Base-by-base conservation (phyloP, 768 basidiomycete species). In the Nidula microcarpa region DNA sequence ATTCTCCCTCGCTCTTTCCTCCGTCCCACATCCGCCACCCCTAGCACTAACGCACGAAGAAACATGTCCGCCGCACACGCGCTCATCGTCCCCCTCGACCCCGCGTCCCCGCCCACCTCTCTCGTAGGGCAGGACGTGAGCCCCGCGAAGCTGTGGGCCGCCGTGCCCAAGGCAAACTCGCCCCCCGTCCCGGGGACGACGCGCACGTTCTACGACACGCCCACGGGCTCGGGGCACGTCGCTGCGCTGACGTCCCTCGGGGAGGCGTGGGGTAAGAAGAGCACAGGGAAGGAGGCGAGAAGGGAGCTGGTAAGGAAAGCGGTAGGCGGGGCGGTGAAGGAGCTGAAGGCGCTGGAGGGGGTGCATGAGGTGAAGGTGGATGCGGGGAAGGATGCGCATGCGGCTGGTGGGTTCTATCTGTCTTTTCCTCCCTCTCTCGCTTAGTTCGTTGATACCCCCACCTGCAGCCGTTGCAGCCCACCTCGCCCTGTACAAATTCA, bases 401-500 rank as follows among this genome's bases (percentile, higher is more conserved):
- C 89, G 55, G 84, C 90, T 55, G 88, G 90, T 89, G 57, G 18
- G 79, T 62, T 14, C 41, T 49, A 43, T 51, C 37, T 35, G 34
- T 17, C n/a, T n/a, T n/a, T n/a, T n/a, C n/a, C n/a, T n/a, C 13
- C 30, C 9, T 33, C 14, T 16, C 37, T n/a, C 30, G 1, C 35
- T 11, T 43, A 10, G 35, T 5, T 46, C 16, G n/a, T 17, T 43
- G 36, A 46, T 14, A 36, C 30, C 57, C 33, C 53, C 7, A 37
- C 23, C 43, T 55, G 47, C 57, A 87, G 91, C 91, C 43, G 89
- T 91, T 47, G 90, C 85, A 4, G 83, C 92, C 2, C 78, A 90
- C 59, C 74, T 94, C 56, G 87, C 88, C 5, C 62, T 79, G 43
- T 91, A 87, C 68, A 81, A 84, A 57, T 93, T 94, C 63, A 81